Evolutionary conservation across 306 rosid genomes (phyloP).

Genomic region (Cicer bijugum): DNA sequence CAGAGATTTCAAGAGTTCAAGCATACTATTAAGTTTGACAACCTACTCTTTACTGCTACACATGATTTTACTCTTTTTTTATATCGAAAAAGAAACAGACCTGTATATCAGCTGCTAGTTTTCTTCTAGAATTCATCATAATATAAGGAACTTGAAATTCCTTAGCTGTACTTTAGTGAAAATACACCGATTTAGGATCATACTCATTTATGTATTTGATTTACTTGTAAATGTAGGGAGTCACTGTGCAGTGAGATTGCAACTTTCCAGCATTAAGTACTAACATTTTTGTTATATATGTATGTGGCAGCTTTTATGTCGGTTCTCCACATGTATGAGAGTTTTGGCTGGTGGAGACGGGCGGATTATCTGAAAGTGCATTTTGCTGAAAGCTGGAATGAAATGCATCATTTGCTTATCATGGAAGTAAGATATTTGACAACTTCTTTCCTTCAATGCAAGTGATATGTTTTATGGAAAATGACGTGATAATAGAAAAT

Average conservation of each 20-base stretch:
- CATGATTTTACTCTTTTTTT: neutral
- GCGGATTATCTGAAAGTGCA: conserved; percentile 97
- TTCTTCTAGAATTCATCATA: conserved; percentile 32
- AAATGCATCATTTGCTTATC: conserved; percentile 98
- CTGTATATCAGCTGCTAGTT: conserved; percentile 15
- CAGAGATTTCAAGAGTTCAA: neutral
- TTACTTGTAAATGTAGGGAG: conserved; percentile 37
- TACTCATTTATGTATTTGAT: conserved; percentile 32
- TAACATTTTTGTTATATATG: conserved; percentile 22
- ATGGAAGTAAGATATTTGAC: conserved; percentile 74
- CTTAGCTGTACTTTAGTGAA: conserved; percentile 21
- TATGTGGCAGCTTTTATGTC: conserved; percentile 83
- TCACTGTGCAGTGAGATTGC: conserved; percentile 27
- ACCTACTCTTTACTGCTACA: neutral
- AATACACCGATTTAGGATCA: neutral
- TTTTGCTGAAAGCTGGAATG: conserved; percentile 99
- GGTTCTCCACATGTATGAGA: conserved; percentile 94
- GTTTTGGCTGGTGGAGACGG: conserved; percentile 98
- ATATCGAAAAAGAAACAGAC: neutral
- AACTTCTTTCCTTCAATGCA: neutral
- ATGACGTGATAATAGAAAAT: no score
- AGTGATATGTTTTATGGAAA: conserved; percentile 4
- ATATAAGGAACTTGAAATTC: conserved; percentile 5
- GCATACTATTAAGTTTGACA: neutral
- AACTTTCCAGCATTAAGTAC: conserved; percentile 27